Evolutionary conservation across 768 basidiomycete species (phyloP), one percentile per base, ranked within the genome.

Genomic region (Termitomyces sp.): DNA sequence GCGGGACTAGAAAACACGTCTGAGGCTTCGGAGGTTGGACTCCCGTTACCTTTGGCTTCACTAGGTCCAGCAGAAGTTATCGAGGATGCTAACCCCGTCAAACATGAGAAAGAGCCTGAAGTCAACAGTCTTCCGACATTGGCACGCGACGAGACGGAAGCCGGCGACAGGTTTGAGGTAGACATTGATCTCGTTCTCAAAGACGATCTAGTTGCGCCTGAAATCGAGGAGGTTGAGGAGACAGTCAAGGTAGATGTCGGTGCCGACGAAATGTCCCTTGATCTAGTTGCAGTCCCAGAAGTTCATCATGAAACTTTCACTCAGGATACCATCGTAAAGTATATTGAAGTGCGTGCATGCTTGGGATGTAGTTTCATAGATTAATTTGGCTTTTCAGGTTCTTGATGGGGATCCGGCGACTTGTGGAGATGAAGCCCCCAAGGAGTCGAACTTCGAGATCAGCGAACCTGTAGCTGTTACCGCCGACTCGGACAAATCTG

Each of bases 261-360:
- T 32, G n/a, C 11, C 7, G 40, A 42, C 18, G 11, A 20, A 33
- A 55, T 44, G 28, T 4, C 28, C 12, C 35, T 38, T 16, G 18
- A 55, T 32, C 9, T 24, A 6, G 24, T 20, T 3, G 6, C 12
- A 20, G 40, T 20, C 6, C 28, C 40, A 32, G 18, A 55, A 42
- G n/a, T 20, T 18, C 40, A 28, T 6, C 5, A 33, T 28, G 28
- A 54, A 13, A 13, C 2, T 20, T 22, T 32, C 16, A 50, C 53
- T 28, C 58, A 60, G 33, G 46, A 57, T 13, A 33, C 55, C 4
- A 20, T 51, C 16, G 39, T 24, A 1, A 51, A 59, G 35, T 16
- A 7, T 40, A 32, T 32, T 57, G 55, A 59, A 42, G 61, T 62
- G 46, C 28, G 64, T 62, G n/a, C 16, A 42, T n/a, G 40, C 18